Evolutionary conservation across 345 rosid species (phyloP).

Genomic region (Syzygium aromaticum): DNA sequence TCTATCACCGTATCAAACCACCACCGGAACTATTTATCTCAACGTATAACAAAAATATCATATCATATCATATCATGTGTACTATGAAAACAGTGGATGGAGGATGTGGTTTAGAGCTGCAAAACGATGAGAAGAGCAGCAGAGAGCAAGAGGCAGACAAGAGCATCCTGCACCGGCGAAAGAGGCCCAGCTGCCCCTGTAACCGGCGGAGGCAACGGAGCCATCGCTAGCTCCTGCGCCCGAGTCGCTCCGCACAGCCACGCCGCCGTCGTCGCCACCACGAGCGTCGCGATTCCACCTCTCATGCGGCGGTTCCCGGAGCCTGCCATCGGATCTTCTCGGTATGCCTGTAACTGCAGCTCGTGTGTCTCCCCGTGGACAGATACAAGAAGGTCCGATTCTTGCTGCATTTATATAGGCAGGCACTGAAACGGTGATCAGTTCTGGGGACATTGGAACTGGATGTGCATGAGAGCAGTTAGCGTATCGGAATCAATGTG

Average conservation of each 20-base stretch:
- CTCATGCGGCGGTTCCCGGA: not conserved
- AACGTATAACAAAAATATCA: not conserved
- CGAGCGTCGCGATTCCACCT: not conserved
- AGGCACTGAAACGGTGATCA: not conserved
- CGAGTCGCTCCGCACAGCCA: not conserved
- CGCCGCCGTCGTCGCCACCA: not conserved
- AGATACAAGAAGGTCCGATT: not conserved
- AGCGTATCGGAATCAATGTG: not conserved
- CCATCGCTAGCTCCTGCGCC: conserved; percentile 4
- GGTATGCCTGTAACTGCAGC: not conserved
- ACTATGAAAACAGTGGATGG: not conserved
- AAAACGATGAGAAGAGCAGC: not conserved
- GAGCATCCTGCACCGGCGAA: not conserved
- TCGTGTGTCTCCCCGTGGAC: not conserved
- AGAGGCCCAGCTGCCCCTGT: conserved; percentile 3
- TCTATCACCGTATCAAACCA: not conserved
- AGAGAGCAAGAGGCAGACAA: not conserved
- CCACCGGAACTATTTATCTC: not conserved
- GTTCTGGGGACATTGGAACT: not conserved
- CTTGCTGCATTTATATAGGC: not conserved
- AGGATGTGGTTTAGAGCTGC: not conserved
- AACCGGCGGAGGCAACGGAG: conserved; percentile 4
- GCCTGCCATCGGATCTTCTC: not conserved
- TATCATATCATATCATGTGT: not conserved
- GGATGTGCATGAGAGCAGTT: not conserved